These are phyloP conservation scores for Symmetrospora coprosmae DNA, from an alignment of 768 basidiomycete species.

Conservation along the genomic window DNA sequence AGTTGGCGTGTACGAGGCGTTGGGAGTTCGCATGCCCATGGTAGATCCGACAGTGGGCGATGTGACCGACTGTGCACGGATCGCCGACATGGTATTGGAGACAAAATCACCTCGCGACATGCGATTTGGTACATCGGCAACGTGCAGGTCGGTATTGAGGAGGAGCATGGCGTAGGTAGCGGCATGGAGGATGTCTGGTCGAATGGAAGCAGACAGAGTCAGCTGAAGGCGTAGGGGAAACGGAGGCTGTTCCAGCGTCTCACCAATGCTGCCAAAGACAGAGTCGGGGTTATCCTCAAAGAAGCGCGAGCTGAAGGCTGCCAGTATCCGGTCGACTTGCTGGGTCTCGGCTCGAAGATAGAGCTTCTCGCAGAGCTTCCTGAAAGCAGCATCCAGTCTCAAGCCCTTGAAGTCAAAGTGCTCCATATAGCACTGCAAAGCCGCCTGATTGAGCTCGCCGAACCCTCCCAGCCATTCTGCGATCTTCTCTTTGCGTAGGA, in stretches of 20 bases:
- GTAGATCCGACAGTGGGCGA: background rate
- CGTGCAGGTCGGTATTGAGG: conserved; percentile 92
- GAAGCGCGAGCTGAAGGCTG: conserved; percentile 75
- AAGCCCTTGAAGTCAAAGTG: conserved; percentile 74
- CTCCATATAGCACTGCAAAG: conserved; percentile 66
- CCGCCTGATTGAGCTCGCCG: conserved; percentile 56
- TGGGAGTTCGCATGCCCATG: background rate
- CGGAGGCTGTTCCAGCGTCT: no score
- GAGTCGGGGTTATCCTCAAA: conserved; percentile 76
- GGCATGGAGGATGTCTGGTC: conserved; percentile 76
- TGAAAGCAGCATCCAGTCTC: conserved; percentile 75
- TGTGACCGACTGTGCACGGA: conserved; percentile 60
- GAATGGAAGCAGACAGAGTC: background rate
- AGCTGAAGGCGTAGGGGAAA: conserved; percentile 24
- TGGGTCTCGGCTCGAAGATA: conserved; percentile 93
- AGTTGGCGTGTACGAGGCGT: background rate
- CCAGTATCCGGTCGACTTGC: conserved; percentile 90
- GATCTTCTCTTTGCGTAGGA: conserved; percentile 75
- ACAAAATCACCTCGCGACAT: conserved; percentile 92
- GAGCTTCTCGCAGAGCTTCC: conserved; percentile 81
- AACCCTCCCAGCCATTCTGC: conserved; percentile 85
- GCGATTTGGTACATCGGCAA: conserved; percentile 69
- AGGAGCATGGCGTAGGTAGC: conserved; percentile 82
- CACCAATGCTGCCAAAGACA: conserved; percentile 73
- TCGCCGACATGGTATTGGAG: conserved; percentile 72